Evolutionary conservation across 2,329 filamentous ascomycete species (phyloP).

Genomic region (Neopestalotiopsis clavispora): DNA sequence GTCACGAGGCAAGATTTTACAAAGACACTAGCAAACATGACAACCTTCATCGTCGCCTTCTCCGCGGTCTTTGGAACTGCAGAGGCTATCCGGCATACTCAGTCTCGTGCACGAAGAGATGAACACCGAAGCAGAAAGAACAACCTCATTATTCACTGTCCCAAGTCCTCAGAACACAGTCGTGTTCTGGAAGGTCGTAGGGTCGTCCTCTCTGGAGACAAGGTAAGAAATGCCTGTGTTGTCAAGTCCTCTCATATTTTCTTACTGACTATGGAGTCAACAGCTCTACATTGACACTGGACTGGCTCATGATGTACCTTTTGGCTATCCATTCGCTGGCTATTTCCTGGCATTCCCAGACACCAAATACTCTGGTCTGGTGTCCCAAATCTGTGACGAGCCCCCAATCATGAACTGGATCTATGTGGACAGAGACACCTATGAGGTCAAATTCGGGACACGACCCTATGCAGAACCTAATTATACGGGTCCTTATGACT

Average conservation of each 20-base stretch:
- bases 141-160: conserved; percentile 51
- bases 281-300: conserved; percentile 54
- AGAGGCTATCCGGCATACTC: conserved; percentile 52
- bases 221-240: conserved; percentile 30
- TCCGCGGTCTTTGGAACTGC: conserved; percentile 50
- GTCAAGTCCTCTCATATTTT: neutral
- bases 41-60: conserved; percentile 43
- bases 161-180: conserved; percentile 50
- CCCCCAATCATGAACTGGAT: conserved; percentile 57
- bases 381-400: conserved; percentile 52
- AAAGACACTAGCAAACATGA: conserved; percentile 25
- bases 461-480: conserved; percentile 47
- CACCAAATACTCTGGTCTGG: conserved; percentile 45
- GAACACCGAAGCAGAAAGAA: conserved; percentile 54
- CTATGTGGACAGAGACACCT: conserved; percentile 48
- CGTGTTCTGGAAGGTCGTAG: conserved; percentile 48
- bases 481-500: conserved; percentile 52
- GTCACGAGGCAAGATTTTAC: conserved; percentile 18
- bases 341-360: conserved; percentile 63
- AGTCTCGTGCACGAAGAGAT: conserved; percentile 49
- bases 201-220: conserved; percentile 49
- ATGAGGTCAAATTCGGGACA: conserved; percentile 50
- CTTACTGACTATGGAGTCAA: conserved; percentile 7
- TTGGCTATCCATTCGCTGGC: conserved; percentile 54
- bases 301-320: conserved; percentile 41